phyloP scores from a whole-genome alignment of 1,284 basidiomycete species.

The Rhodotorula sp. region DNA sequence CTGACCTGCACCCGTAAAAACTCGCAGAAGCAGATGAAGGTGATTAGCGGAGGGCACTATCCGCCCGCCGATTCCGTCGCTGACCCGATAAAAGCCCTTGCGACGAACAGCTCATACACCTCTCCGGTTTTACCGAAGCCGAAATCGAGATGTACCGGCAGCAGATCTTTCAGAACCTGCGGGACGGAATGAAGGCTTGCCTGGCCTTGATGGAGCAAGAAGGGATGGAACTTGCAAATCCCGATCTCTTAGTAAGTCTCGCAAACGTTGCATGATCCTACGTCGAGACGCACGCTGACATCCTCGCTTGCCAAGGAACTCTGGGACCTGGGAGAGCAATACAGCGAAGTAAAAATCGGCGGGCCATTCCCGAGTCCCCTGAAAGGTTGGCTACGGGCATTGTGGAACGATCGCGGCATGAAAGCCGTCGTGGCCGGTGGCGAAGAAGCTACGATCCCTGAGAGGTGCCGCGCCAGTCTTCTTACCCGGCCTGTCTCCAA shows the following conservation, averaged over 20 bases:
- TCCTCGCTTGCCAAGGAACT: slow-evolving; percentile 36
- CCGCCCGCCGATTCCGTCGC: too few species aligned
- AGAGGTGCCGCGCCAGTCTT: slow-evolving; percentile 47
- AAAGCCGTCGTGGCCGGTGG: slow-evolving; percentile 71
- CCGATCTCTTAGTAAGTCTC: neutral
- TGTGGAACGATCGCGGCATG: slow-evolving; percentile 77
- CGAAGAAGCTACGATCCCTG: slow-evolving; percentile 74
- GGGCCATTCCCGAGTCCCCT: slow-evolving; percentile 70
- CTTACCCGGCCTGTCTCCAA: accelerated
- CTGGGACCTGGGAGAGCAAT: neutral
- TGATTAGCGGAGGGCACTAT: neutral
- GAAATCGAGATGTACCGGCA: slow-evolving; percentile 58
- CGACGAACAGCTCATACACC: slow-evolving; percentile 39
- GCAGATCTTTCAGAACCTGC: slow-evolving; percentile 86
- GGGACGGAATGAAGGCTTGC: slow-evolving; percentile 74
- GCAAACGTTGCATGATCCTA: neutral
- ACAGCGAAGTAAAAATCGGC: slow-evolving; percentile 48
- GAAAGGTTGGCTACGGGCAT: slow-evolving; percentile 62
- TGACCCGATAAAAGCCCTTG: too few species aligned
- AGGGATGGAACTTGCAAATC: slow-evolving; percentile 59
- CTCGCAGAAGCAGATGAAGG: slow-evolving; percentile 39
- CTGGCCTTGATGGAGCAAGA: slow-evolving; percentile 73
- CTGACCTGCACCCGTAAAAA: neutral
- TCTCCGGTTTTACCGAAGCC: slow-evolving; percentile 33
- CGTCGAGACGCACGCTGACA: neutral